phyloP scores from a whole-genome alignment of 805 yeast genomes.

The Lachancea cidri region DNA sequence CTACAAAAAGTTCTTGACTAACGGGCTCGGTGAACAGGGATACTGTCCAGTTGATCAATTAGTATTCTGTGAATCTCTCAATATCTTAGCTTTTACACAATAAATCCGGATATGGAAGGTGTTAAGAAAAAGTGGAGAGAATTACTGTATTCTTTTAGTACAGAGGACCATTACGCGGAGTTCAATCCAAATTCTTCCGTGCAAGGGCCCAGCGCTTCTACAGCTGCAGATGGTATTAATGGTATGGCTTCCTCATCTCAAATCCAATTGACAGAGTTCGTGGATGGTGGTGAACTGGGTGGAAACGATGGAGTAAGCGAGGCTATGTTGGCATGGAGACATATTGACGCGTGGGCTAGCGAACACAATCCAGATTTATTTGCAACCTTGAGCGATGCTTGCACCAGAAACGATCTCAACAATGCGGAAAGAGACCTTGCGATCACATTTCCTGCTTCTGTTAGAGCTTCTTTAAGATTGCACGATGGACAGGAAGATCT shows the following conservation, averaged over 20 bases:
- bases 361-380: slow-evolving; percentile 75
- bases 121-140: slow-evolving; percentile 48
- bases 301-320: slow-evolving; percentile 66
- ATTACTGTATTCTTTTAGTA: slow-evolving; percentile 56
- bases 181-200: slow-evolving; percentile 43
- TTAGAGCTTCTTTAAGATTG: slow-evolving; percentile 68
- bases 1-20: neutral
- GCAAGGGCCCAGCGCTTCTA: slow-evolving; percentile 1
- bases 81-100: neutral
- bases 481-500: slow-evolving; percentile 90
- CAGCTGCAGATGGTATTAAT: slow-evolving; percentile 16
- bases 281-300: slow-evolving; percentile 25
- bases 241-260: slow-evolving; percentile 18
- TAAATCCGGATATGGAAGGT: slow-evolving; percentile 27
- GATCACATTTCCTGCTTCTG: slow-evolving; percentile 70
- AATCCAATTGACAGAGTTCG: slow-evolving; percentile 34
- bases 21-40: neutral
- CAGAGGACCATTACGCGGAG: slow-evolving; percentile 68
- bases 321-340: slow-evolving; percentile 76
- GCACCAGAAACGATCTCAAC: slow-evolving; percentile 71
- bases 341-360: slow-evolving; percentile 78
- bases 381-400: slow-evolving; percentile 72
- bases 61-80: neutral
- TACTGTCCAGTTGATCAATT: neutral
- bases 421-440: slow-evolving; percentile 82